Conservation (phyloP, 2,329 filamentous ascomycete genomes). For the Diaporthe aspalathi region DNA sequence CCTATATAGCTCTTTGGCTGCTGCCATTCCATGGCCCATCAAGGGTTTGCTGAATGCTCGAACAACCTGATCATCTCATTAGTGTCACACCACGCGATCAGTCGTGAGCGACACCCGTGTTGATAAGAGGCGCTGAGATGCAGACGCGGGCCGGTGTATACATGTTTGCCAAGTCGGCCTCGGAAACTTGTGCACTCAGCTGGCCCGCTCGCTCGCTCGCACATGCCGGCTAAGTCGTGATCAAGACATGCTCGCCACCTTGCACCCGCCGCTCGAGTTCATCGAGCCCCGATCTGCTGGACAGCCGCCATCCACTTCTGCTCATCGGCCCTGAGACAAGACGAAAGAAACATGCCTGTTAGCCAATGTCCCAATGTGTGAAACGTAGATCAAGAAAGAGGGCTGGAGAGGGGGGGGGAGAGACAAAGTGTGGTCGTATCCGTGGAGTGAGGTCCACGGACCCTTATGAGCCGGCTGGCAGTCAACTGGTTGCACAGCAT, state of each 20-base stretch:
- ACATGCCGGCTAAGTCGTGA: constrained; percentile 13
- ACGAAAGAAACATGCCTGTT: constrained; percentile 36
- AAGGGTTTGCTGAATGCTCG: not conserved
- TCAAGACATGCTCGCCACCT: constrained; percentile 7
- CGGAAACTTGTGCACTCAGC: constrained; percentile 2
- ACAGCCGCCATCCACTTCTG: constrained; percentile 89
- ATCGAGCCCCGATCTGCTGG: constrained; percentile 58
- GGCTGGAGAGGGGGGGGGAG: not conserved
- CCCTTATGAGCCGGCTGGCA: constrained; percentile 20
- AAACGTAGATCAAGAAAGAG: not conserved
- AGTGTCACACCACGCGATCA: not conserved
- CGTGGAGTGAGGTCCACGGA: not conserved
- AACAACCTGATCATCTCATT: not conserved
- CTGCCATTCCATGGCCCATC: not conserved
- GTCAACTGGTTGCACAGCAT: constrained; percentile 25
- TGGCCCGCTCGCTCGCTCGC: constrained; percentile 1
- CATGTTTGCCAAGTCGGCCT: not conserved
- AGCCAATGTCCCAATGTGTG: constrained; percentile 37
- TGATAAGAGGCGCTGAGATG: not conserved
- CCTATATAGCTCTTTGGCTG: not conserved
- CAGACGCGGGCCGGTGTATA: not conserved
- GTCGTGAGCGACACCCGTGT: not conserved
- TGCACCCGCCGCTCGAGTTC: not conserved
- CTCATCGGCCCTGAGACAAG: constrained; percentile 68
- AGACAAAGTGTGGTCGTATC: constrained; percentile 9